A percentile compares a stretch with the other conserved stretches of the same genome.
Conservation (phyloP, 352 stramenopile genomes). For the Phytophthora litchii region DNA sequence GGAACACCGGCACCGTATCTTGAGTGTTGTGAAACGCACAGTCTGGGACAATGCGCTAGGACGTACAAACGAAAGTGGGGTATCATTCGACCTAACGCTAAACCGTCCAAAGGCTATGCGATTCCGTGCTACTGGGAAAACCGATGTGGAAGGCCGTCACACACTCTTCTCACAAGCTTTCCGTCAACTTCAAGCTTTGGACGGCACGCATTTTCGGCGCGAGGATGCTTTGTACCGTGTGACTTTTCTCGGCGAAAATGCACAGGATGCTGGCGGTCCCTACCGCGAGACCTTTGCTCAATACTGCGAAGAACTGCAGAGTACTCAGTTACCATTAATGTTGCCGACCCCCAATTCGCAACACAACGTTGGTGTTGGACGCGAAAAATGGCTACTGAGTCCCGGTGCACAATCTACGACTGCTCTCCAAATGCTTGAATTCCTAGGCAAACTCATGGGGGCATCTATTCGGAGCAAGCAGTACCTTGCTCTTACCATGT, state of each 20-base stretch:
- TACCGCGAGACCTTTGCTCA: slow-evolving; percentile 88
- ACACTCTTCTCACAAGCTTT: slow-evolving; percentile 89
- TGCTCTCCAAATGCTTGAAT: slow-evolving; percentile 87
- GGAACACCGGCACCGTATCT: slow-evolving; percentile 64
- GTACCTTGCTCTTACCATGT: slow-evolving; percentile 88
- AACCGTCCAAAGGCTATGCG: slow-evolving; percentile 87
- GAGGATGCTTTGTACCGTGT: slow-evolving; percentile 82
- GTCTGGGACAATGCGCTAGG: slow-evolving; percentile 76
- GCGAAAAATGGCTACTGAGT: slow-evolving; percentile 92
- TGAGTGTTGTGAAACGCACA: slow-evolving; percentile 71
- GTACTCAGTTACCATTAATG: slow-evolving; percentile 85
- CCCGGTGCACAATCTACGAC: slow-evolving; percentile 58
- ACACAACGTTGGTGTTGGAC: slow-evolving; percentile 86
- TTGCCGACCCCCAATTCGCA: slow-evolving; percentile 88
- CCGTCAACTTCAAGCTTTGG: slow-evolving; percentile 70
- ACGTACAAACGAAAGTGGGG: slow-evolving; percentile 47
- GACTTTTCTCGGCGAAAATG: slow-evolving; percentile 87
- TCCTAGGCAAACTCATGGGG: slow-evolving; percentile 93
- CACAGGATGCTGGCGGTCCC: slow-evolving; percentile 82
- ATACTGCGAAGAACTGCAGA: slow-evolving; percentile 83
- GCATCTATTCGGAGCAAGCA: slow-evolving; percentile 86
- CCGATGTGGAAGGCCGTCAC: slow-evolving; percentile 66
- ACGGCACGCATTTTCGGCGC: slow-evolving; percentile 71
- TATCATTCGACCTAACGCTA: slow-evolving; percentile 74
- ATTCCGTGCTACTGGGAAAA: slow-evolving; percentile 59